Evolutionary conservation across 2,329 filamentous ascomycete species (phyloP).

Genomic region (Diaporthe australafricana): DNA sequence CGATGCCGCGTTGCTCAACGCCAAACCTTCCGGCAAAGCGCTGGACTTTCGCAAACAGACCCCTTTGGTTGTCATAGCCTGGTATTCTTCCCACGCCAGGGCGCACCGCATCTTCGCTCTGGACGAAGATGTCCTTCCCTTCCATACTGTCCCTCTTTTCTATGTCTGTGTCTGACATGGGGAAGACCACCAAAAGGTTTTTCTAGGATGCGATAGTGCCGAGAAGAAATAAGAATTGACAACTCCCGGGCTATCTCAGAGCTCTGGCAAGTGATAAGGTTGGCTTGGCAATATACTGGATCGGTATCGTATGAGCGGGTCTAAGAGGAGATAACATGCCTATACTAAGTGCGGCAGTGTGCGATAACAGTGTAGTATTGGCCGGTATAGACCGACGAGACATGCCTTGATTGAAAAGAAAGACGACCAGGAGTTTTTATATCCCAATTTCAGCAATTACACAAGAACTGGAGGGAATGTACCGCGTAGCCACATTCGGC

Average conservation of each 20-base stretch:
- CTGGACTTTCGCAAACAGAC: constrained; percentile 58
- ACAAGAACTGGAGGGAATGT: background rate
- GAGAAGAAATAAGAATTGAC: background rate
- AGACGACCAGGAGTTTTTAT: constrained; percentile 10
- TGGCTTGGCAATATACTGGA: constrained; percentile 1
- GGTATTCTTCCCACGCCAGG: background rate
- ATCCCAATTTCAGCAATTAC: background rate
- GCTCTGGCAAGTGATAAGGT: background rate
- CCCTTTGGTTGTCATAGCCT: constrained; percentile 34
- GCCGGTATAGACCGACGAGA: background rate
- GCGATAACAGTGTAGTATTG: background rate
- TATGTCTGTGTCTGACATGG: background rate
- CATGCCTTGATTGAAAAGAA: background rate
- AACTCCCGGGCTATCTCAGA: background rate
- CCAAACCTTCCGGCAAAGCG: constrained; percentile 72
- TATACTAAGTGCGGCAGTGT: background rate
- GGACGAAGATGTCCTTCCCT: constrained; percentile 22
- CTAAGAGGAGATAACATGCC: constrained; percentile 2
- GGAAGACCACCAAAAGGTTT: background rate
- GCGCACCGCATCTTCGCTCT: background rate
- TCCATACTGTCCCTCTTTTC: constrained; percentile 20
- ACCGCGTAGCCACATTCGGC: background rate
- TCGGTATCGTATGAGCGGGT: background rate
- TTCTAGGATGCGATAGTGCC: too few relatives aligned
- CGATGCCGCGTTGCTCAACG: constrained; percentile 81